Base-by-base conservation (phyloP, 164 flowering plant genomes). In the Pachysandra terminalis region DNA sequence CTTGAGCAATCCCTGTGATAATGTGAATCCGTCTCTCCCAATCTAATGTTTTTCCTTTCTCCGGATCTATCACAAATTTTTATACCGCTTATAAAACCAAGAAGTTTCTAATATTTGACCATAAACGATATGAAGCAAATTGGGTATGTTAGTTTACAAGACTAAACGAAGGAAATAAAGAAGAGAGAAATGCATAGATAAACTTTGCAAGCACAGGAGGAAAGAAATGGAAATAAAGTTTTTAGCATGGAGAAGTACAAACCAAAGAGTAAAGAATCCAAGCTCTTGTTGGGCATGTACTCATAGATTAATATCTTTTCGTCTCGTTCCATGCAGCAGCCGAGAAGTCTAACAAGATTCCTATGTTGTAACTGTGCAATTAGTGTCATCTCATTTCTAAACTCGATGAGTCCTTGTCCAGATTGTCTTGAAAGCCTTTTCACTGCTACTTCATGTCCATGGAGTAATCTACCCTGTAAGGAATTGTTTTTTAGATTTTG, bases 271-370 rank as follows among this genome's bases (percentile, higher is more conserved):
- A 77, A 66, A 60, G 15, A 54, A 37, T 76, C 79, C 61, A 76
- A 69, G 57, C 79, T 76, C 55, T 72, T 71, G 62, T 76, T 71
- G 19, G 69, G 64, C 75, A 76, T 71, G 67, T 76, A 76, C 35
- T 76, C 79, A 25, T 76, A 76, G 25, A 76, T 64, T 16, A 76
- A 19, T 54, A 76, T 65, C 60, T 61, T 72, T 52, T 76, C 70
- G 19, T 66, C 56, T 45, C 56, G 56, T n/a, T 66, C 61, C 52
- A 77, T 51, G 68, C 76, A 69, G 10, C 63, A 73, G 0, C 80
- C 80, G 0, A 73, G 19, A 15, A 77, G 61, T 55, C 67, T 66
- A 58, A 77, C 76, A 48, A 77, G 73, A 65, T 77, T 73, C 21
- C 59, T 41, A n/a, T 76, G 79, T 24, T 76, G 76, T 21, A 76